Base-by-base conservation (phyloP, 2,329 filamentous ascomycete species). In the Colletotrichum higginsianum region DNA sequence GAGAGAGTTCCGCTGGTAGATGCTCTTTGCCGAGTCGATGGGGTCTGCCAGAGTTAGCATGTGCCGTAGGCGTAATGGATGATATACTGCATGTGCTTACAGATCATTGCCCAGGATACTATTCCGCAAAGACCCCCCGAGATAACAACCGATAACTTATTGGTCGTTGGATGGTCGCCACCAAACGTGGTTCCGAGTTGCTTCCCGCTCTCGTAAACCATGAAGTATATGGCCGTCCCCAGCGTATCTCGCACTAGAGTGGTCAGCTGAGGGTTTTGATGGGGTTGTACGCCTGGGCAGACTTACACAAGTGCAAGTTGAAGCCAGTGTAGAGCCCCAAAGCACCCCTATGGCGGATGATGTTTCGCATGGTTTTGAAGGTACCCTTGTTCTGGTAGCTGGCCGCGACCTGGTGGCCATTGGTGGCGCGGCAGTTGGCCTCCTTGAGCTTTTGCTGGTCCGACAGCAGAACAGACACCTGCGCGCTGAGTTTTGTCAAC, bases 141-240 rank as follows among this genome's bases (percentile, higher is more conserved):
- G 58, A 92, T 86, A 16, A 95, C 89, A 42, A 96, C 93, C 18
- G 94, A 92, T 66, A 94, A 80, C n/a, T 93, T 93, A 77, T 93
- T 93, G 60, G 92, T 94, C n/a, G 93, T 90, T 9, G 91, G 91
- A 72, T 88, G 88, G 74, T 93, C 92, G 58, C 92, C 89, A 52
- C 89, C 90, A 74, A 93, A 90, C 18, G 93, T 94, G 23, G 92
- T 93, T 74, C 95, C 88, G 30, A 96, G 83, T 80, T 96, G 94
- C 79, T 97, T 97, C 76, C 91, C 90, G 79, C 93, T 95, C 82
- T 97, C 94, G 80, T 97, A 97, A 40, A 94, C 95, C 84, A 93
- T 94, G 79, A 97, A 97, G 81, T 97, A 97, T 69, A 96, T 94
- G 40, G 90, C 89, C 1, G 94, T 97, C 65, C 94, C 94, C 72